These are phyloP conservation scores for Chlamydomonas sp. DNA, from an alignment of 139 green algal species.

Conservation along the genomic window DNA sequence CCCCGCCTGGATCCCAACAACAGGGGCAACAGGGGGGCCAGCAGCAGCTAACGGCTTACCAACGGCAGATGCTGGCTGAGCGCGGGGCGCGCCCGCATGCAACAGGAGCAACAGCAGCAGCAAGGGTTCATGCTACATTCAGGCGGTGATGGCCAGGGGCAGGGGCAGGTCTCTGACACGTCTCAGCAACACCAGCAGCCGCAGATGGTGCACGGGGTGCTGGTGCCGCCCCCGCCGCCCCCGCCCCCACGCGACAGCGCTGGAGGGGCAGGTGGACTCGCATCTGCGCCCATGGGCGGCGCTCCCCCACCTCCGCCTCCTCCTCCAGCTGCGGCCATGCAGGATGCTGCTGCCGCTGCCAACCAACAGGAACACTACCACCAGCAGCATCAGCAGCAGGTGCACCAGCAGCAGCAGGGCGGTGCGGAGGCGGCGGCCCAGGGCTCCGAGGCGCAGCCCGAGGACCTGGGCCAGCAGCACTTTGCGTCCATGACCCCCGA, in stretches of 20 bases:
- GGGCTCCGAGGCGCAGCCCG: not conserved
- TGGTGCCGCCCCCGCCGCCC: not conserved
- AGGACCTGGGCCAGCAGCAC: constrained; percentile 15
- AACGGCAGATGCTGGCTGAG: not conserved
- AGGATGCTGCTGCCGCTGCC: not conserved
- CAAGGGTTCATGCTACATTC: not conserved
- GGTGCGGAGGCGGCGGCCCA: not conserved
- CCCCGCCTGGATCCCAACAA: not conserved
- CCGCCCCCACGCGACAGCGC: not conserved
- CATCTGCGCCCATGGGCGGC: not conserved
- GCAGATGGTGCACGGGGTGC: not conserved
- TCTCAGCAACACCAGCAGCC: not conserved
- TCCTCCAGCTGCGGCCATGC: not conserved
- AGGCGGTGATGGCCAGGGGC: not conserved
- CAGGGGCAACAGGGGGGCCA: not conserved
- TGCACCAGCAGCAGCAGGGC: not conserved
- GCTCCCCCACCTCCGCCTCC: not conserved
- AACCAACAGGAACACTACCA: not conserved
- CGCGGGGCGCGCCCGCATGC: too few relatives aligned
- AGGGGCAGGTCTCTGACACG: not conserved
- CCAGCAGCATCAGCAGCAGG: constrained; percentile 6
- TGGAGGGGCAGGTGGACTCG: not conserved
- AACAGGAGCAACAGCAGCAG: not conserved
- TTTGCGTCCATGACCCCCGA: constrained; percentile 44
- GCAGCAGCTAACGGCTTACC: not conserved